phyloP scores from a whole-genome alignment of 805 yeast genomes.

The Pichia exigua region DNA sequence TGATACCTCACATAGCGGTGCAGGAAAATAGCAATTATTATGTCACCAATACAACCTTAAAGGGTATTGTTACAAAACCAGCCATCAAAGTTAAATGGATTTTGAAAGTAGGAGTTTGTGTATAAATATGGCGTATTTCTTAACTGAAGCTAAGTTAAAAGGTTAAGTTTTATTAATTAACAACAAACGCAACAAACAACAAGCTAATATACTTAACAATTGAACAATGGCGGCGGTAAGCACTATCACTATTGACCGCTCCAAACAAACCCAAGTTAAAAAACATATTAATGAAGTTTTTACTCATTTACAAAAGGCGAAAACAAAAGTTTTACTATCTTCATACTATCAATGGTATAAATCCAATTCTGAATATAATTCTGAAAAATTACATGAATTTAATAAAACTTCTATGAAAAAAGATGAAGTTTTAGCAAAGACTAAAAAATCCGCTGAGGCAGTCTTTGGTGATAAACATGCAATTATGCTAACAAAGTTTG shows the following conservation, averaged over 20 bases:
- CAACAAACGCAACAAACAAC: not conserved
- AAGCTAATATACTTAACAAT: not conserved
- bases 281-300: constrained; percentile 15
- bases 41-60: not conserved
- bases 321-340: constrained; percentile 16
- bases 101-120: too few relatives aligned
- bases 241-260: constrained; percentile 10
- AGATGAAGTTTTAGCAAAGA: not conserved
- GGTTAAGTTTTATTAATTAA: not conserved
- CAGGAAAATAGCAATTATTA: too few relatives aligned
- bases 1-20: not conserved
- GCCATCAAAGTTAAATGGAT: not conserved
- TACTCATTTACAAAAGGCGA: constrained; percentile 18
- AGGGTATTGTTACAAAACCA: not conserved
- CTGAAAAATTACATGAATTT: not conserved
- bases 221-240: not conserved
- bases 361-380: constrained; percentile 1
- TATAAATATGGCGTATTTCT: not conserved
- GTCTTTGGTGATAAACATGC: constrained; percentile 11
- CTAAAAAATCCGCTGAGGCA: not conserved
- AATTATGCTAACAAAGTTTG: constrained; percentile 4
- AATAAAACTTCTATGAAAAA: constrained; percentile 1
- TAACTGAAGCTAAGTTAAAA: too few relatives aligned
- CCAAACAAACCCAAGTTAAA: constrained; percentile 9
- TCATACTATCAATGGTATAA: constrained; percentile 17